Conservation (phyloP, 139 green algal species). For the Tetraselmis chui region DNA sequence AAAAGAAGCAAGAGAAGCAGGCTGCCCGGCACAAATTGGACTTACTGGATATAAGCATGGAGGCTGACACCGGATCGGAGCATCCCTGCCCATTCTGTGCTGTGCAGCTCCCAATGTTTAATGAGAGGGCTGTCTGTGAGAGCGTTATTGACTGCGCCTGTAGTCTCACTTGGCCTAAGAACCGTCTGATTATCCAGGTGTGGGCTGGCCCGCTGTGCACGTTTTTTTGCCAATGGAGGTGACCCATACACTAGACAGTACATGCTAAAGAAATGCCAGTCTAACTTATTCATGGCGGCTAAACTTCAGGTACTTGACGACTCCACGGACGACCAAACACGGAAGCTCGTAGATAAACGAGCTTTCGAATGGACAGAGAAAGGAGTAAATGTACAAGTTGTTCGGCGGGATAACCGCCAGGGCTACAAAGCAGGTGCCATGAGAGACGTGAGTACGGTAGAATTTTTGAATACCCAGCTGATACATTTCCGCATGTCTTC, state of each 20-base stretch:
- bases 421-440: conserved; percentile 86
- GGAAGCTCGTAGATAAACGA: conserved; percentile 64
- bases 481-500: not conserved
- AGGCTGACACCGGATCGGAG: too few species aligned
- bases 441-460: conserved; percentile 55
- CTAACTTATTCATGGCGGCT: too few species aligned
- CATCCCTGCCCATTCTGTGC: conserved; percentile 23
- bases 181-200: conserved; percentile 60
- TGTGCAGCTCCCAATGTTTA: conserved; percentile 95
- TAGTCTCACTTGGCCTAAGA: conserved; percentile 63
- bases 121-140: conserved; percentile 75
- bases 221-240: too few species aligned
- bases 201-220: too few species aligned
- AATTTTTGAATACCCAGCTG: too few species aligned
- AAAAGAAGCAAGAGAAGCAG: too few species aligned
- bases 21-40: too few species aligned
- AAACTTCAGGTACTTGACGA: conserved; percentile 87
- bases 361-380: conserved; percentile 58
- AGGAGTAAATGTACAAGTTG: conserved; percentile 50
- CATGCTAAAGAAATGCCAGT: too few species aligned
- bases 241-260: too few species aligned
- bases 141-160: conserved; percentile 71
- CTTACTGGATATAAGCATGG: too few species aligned
- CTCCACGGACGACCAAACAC: conserved; percentile 59
- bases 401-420: conserved; percentile 58